A percentile compares a stretch with the other conserved stretches of the same genome.
These are phyloP conservation scores for Mortierella sp. DNA, from an alignment of 371 early-diverging fungal species.

Conservation along the genomic window DNA sequence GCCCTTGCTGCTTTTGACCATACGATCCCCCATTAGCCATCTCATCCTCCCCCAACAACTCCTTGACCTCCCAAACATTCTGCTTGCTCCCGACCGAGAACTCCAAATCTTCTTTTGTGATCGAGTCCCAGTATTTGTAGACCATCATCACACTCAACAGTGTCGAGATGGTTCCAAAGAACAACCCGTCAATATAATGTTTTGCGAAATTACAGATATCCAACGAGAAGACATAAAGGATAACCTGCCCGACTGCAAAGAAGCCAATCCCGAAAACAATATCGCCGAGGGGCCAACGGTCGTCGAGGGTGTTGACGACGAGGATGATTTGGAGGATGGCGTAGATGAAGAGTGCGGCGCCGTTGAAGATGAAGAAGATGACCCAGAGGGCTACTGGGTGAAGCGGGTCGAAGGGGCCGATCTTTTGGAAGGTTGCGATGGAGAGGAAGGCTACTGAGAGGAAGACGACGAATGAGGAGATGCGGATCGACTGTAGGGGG, in stretches of 20 bases:
- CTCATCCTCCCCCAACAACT: slow-evolving; percentile 71
- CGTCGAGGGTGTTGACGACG: slow-evolving; percentile 94
- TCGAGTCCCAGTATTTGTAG: slow-evolving; percentile 99
- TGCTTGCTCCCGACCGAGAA: slow-evolving; percentile 94
- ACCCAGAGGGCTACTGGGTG: slow-evolving; percentile 87
- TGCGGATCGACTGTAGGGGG: slow-evolving; percentile 81
- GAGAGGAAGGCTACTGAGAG: slow-evolving; percentile 82
- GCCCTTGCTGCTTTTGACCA: slow-evolving; percentile 19
- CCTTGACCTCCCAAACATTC: slow-evolving; percentile 95
- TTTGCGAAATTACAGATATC: slow-evolving; percentile 88
- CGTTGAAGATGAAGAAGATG: slow-evolving; percentile 90
- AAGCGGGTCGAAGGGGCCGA: slow-evolving; percentile 72
- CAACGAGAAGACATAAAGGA: slow-evolving; percentile 82
- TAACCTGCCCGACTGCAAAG: slow-evolving; percentile 88
- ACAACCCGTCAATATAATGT: slow-evolving; percentile 97
- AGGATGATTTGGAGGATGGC: slow-evolving; percentile 91
- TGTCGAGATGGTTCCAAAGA: slow-evolving; percentile 93
- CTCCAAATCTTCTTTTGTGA: slow-evolving; percentile 98
- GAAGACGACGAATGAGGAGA: slow-evolving; percentile 85
- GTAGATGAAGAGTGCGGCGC: slow-evolving; percentile 86
- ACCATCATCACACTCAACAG: slow-evolving; percentile 98
- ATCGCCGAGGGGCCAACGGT: slow-evolving; percentile 96
- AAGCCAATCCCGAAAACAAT: slow-evolving; percentile 91
- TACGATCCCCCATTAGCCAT: slow-evolving; percentile 28
- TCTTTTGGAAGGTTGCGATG: slow-evolving; percentile 84